Conservation (phyloP, 352 stramenopile genomes). For the Phytopythium cucurbitacearum region DNA sequence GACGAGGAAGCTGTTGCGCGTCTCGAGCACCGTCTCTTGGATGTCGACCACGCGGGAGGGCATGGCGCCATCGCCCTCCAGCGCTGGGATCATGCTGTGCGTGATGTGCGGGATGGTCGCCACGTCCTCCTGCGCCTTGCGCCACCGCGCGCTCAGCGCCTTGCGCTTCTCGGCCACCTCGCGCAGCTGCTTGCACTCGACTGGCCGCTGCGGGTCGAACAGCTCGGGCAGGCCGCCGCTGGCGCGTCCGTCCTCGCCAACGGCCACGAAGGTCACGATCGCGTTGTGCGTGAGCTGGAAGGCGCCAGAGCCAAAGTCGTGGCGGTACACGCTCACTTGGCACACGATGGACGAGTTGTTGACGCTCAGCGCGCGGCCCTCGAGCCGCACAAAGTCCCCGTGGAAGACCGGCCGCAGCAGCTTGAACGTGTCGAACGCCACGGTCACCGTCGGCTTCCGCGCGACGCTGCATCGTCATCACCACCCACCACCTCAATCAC, state of each 20-base stretch:
- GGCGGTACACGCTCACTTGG: conserved; percentile 12
- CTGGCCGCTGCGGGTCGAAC: conserved; percentile 15
- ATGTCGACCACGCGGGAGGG: conserved; percentile 10
- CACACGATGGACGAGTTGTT: conserved; percentile 26
- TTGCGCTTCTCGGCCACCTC: conserved; percentile 17
- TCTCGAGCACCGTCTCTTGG: conserved; percentile 35
- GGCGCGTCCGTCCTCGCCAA: conserved; percentile 15
- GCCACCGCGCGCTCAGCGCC: conserved; percentile 23
- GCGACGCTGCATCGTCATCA: conserved; percentile 14
- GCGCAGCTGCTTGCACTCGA: conserved; percentile 18
- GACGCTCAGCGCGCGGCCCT: conserved; percentile 41
- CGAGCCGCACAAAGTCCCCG: conserved; percentile 38
- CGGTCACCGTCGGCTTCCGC: conserved; percentile 26
- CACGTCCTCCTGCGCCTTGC: conserved; percentile 20
- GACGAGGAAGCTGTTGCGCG: conserved; percentile 41
- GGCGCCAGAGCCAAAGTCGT: conserved; percentile 14
- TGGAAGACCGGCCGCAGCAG: conserved; percentile 29
- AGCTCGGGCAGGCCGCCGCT: conserved; percentile 16
- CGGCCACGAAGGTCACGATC: conserved; percentile 31
- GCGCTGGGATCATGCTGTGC: conserved; percentile 8
- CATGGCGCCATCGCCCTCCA: neutral
- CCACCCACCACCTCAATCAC: neutral
- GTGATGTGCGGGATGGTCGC: conserved; percentile 12
- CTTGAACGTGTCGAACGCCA: conserved; percentile 44
- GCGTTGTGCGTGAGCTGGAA: conserved; percentile 33